Evolutionary conservation across 2,329 filamentous ascomycete genomes (phyloP), one percentile per base, ranked within the genome.

Genomic region (Fusarium buxicola): DNA sequence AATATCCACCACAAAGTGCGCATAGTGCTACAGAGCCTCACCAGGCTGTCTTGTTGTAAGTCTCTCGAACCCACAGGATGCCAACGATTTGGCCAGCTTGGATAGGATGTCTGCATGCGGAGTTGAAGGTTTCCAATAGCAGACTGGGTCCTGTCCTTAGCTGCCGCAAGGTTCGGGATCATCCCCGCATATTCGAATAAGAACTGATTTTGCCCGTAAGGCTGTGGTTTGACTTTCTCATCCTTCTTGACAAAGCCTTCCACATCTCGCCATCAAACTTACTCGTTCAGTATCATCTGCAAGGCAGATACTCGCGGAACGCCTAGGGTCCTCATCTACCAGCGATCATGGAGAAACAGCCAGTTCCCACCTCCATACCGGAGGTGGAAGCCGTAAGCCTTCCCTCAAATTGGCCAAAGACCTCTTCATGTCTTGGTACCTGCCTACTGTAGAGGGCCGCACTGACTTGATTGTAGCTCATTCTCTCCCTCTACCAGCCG

Each of bases 401-500:
- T 46, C 7, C 13, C 28, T 16, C 8, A 11, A 2, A 27, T 12
- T 12, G 7, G n/a, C n/a, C 13, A 21, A 35, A 39, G 13, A 9
- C 21, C 25, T 5, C 2, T 18, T 15, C 21, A 16, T 18, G 6
- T 31, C 10, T 16, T n/a, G 7, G 10, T 25, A 13, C 15, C 11
- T 12, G 9, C 6, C 46, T 12, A 11, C 18, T 16, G 5, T 11
- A 16, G 5, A 11, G 7, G 30, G 15, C 32, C 11, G 25, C 41
- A 21, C 69, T 72, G 32, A 70, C 58, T 39, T 47, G 12, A 21
- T 30, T 41, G 38, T 40, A 80, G 79, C 69, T 87, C 62, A 81
- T 87, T 40, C 72, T 81, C 55, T 80, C 81, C 9, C 76, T 87
- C 7, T 87, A 87, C 66, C 75, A 82, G 55, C 83, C 83, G 28